Evolutionary conservation across 176 grass and related monocot species (phyloP).

Genomic region (Rhynchospora pubera): DNA sequence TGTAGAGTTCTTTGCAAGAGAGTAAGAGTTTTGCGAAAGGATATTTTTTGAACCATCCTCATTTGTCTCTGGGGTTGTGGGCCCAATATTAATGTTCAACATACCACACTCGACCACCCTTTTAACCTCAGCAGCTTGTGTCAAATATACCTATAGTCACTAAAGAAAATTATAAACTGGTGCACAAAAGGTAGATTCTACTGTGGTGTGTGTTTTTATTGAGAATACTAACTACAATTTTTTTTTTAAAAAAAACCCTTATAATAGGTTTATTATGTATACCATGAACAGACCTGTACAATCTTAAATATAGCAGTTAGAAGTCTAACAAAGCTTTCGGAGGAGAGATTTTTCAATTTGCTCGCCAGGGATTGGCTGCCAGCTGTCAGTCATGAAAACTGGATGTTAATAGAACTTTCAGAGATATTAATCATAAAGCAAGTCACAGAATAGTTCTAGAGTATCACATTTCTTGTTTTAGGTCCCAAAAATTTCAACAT

Average conservation of each 20-base stretch:
- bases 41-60: constrained; percentile 37
- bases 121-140: constrained; percentile 92
- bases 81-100: constrained; percentile 73
- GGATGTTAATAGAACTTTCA: constrained; percentile 14
- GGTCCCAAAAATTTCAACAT: background rate
- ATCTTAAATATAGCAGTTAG: constrained; percentile 83
- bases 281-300: constrained; percentile 57
- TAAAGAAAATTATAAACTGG: constrained; percentile 21
- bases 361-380: constrained; percentile 79
- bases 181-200: background rate
- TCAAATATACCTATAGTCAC: constrained; percentile 80
- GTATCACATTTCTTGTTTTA: background rate
- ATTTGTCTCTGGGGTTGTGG: constrained; percentile 36
- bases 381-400: constrained; percentile 38
- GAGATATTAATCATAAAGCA: background rate
- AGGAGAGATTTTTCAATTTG: constrained; percentile 75
- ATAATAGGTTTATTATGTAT: background rate
- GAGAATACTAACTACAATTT: constrained; percentile 1
- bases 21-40: constrained; percentile 50
- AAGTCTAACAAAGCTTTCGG: constrained; percentile 96
- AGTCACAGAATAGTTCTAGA: background rate
- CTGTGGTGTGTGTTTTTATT: background rate
- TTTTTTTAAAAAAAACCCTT: background rate
- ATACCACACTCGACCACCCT: constrained; percentile 83
- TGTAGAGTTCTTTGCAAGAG: constrained; percentile 39